Evolutionary conservation across 352 stramenopile species (phyloP).

Genomic region (Globisporangium canariense): DNA sequence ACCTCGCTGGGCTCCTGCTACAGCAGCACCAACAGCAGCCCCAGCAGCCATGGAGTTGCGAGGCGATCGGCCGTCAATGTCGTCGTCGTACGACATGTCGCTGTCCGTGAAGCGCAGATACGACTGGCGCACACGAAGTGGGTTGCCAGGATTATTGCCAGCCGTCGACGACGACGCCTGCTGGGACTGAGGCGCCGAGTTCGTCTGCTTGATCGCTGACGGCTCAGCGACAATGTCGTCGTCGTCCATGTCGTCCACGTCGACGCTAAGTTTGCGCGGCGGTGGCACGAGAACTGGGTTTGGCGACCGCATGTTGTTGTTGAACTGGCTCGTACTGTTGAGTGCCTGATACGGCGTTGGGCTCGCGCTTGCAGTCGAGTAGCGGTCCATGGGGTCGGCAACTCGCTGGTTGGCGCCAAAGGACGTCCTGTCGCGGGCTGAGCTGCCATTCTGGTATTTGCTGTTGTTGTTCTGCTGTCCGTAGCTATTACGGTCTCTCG

Average conservation of each 20-base stretch:
- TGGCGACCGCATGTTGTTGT: slow-evolving; percentile 7
- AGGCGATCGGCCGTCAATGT: slow-evolving; percentile 18
- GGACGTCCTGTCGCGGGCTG: slow-evolving; percentile 2
- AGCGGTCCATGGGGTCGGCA: not conserved
- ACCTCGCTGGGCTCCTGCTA: slow-evolving; percentile 18
- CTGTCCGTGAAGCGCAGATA: slow-evolving; percentile 22
- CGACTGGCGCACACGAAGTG: slow-evolving; percentile 11
- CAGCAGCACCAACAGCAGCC: not conserved
- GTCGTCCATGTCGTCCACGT: slow-evolving; percentile 33
- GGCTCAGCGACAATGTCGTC: slow-evolving; percentile 25
- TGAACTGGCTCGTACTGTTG: slow-evolving; percentile 3
- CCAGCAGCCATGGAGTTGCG: not conserved
- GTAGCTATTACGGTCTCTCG: slow-evolving; percentile 7
- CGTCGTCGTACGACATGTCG: slow-evolving; percentile 18
- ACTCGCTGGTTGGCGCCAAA: not conserved
- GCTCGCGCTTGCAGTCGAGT: slow-evolving; percentile 6
- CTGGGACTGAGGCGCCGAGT: slow-evolving; percentile 6
- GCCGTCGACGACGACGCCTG: slow-evolving; percentile 2
- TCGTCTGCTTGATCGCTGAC: slow-evolving; percentile 18
- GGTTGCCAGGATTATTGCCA: not conserved
- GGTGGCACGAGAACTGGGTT: not conserved
- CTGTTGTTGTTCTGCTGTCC: slow-evolving; percentile 8
- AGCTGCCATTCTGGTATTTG: slow-evolving; percentile 7
- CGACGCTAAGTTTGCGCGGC: slow-evolving; percentile 30
- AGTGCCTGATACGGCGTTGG: slow-evolving; percentile 9